phyloP scores from a whole-genome alignment of 2,329 filamentous ascomycete genomes.

The Neonectria neomacrospora region DNA sequence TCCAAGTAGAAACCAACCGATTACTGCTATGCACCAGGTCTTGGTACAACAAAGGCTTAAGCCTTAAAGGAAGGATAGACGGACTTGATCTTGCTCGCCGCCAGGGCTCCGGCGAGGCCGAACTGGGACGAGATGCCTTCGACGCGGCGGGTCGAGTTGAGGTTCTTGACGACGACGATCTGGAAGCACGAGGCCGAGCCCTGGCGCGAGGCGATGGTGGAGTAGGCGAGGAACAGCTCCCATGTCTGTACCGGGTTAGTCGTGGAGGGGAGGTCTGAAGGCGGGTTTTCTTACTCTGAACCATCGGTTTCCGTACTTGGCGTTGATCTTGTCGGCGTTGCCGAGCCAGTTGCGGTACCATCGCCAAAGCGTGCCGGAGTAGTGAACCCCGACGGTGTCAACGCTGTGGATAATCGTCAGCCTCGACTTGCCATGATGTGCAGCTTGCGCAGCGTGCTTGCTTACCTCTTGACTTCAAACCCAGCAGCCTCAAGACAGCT shows the following conservation, averaged over 20 bases:
- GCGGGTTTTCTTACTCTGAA: slow-evolving; percentile 74
- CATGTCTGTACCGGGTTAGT: slow-evolving; percentile 72
- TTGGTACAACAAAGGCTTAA: background rate
- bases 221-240: slow-evolving; percentile 91
- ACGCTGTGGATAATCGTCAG: slow-evolving; percentile 54
- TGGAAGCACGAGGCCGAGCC: slow-evolving; percentile 88
- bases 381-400: slow-evolving; percentile 93
- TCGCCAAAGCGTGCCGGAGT: slow-evolving; percentile 92
- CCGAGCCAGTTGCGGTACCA: slow-evolving; percentile 98
- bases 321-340: slow-evolving; percentile 88
- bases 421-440: background rate
- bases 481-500: slow-evolving; percentile 76
- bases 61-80: slow-evolving; percentile 11
- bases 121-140: slow-evolving; percentile 78
- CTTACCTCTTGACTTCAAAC: slow-evolving; percentile 76
- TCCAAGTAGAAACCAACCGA: background rate
- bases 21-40: background rate
- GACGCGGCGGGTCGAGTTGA: slow-evolving; percentile 86
- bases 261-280: slow-evolving; percentile 12
- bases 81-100: slow-evolving; percentile 47
- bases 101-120: slow-evolving; percentile 71
- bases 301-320: slow-evolving; percentile 92
- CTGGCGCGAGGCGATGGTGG: slow-evolving; percentile 85
- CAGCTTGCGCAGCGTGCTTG: background rate
- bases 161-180: slow-evolving; percentile 88